Percentiles rank a stretch among this genome's conserved stretches.
Evolutionary conservation across 805 yeast genomes (phyloP).

Genomic region (Myxozyma geophila): DNA sequence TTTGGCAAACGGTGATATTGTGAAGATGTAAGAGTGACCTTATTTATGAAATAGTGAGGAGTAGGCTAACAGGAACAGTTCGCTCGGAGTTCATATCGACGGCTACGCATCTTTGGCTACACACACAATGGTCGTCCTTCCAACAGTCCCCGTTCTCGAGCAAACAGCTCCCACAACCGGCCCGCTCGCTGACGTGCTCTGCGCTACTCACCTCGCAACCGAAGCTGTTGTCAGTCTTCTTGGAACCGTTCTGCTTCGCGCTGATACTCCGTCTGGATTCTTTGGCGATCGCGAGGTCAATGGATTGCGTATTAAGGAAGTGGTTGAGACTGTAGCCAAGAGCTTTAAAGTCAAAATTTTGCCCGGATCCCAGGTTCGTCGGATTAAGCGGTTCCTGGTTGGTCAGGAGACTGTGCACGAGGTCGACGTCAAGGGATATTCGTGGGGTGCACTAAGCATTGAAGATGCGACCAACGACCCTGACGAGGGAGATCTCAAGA

Average conservation of each 20-base stretch:
- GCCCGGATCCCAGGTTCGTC: conserved; percentile 91
- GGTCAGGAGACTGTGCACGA: conserved; percentile 95
- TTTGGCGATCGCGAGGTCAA: conserved; percentile 50
- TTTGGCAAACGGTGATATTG: conserved; percentile 72
- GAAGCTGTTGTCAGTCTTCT: conserved; percentile 82
- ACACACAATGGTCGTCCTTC: conserved; percentile 80
- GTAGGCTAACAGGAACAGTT: conserved; percentile 30
- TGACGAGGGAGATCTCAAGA: conserved; percentile 36
- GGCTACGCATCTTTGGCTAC: conserved; percentile 89
- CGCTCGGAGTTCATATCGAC: conserved; percentile 90
- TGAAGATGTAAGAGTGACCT: conserved; percentile 55
- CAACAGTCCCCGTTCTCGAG: conserved; percentile 55
- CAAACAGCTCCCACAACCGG: conserved; percentile 73
- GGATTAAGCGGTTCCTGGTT: conserved; percentile 89
- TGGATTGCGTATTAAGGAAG: conserved; percentile 69
- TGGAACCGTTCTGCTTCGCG: conserved; percentile 33
- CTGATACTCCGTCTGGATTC: conserved; percentile 17
- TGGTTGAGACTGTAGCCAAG: conserved; percentile 87
- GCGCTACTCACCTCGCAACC: conserved; percentile 86
- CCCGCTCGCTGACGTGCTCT: conserved; percentile 81
- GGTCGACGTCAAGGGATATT: conserved; percentile 86
- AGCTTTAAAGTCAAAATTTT: conserved; percentile 81
- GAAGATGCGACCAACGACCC: conserved; percentile 37
- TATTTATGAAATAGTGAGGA: not conserved
- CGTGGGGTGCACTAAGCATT: conserved; percentile 43